Evolutionary conservation across 305 asterid genomes (phyloP).

Genomic region (Caryopteris hybrid): DNA sequence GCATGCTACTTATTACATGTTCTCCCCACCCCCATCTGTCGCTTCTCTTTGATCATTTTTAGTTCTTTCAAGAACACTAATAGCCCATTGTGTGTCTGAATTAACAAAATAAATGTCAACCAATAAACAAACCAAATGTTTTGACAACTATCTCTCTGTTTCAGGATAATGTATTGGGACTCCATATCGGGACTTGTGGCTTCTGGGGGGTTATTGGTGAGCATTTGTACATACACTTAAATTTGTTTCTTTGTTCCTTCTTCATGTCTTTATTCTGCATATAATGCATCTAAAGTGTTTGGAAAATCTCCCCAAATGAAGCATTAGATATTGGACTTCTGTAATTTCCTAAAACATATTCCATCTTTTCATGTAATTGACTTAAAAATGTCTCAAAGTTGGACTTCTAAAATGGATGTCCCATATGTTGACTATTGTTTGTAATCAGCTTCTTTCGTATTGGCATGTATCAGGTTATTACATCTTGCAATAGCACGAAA

Average conservation of each 20-base stretch:
- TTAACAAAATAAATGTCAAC: background rate
- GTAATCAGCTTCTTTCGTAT: background rate
- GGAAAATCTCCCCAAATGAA: background rate
- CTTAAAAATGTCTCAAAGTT: too few relatives aligned
- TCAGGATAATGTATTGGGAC: slow-evolving; percentile 96
- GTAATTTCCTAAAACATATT: background rate
- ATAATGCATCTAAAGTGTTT: background rate
- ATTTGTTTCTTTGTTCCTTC: background rate
- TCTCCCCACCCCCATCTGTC: background rate
- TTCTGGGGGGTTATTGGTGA: slow-evolving; percentile 87
- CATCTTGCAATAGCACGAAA: slow-evolving; percentile 91
- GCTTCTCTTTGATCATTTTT: background rate
- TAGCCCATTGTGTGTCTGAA: background rate
- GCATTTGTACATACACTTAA: slow-evolving; percentile 22
- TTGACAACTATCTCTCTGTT: background rate
- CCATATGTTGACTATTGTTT: background rate
- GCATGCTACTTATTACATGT: slow-evolving; percentile 4
- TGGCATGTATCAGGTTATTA: slow-evolving; percentile 55
- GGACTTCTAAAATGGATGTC: background rate
- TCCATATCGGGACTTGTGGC: slow-evolving; percentile 72
- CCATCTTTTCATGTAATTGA: background rate
- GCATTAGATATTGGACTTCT: too few relatives aligned
- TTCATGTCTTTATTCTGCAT: background rate
- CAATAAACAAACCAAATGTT: background rate
- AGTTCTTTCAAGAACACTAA: background rate